These are phyloP conservation scores for Fusarium oligoseptatum DNA, from an alignment of 2,329 filamentous ascomycete species.

Conservation along the genomic window DNA sequence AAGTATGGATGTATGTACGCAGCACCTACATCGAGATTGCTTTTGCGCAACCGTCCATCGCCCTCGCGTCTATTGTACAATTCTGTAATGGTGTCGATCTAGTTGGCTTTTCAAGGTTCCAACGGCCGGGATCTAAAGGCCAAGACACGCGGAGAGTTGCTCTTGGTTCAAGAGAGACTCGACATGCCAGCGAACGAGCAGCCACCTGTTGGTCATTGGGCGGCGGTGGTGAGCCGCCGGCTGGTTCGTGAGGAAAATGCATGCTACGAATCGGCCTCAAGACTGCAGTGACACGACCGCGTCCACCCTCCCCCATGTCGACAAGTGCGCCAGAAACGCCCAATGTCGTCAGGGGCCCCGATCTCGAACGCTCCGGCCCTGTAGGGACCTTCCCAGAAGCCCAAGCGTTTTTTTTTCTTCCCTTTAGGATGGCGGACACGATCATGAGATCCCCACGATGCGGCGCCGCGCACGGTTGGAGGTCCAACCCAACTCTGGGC, in stretches of 20 bases:
- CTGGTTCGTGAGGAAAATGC: background rate
- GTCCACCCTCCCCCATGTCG: conserved; percentile 10
- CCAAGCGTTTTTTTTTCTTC: conserved; percentile 16
- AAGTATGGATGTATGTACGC: conserved; percentile 1
- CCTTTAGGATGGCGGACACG: conserved; percentile 17
- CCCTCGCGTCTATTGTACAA: conserved; percentile 4
- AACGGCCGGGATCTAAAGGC: conserved; percentile 38
- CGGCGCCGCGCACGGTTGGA: conserved; percentile 43
- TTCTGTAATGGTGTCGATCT: background rate
- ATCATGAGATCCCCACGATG: conserved; percentile 48
- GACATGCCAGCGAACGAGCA: conserved; percentile 26
- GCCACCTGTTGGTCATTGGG: conserved; percentile 24
- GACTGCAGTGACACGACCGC: conserved; percentile 20
- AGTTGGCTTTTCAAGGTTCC: conserved; percentile 24
- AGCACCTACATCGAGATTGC: conserved; percentile 2
- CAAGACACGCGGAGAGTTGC: conserved; percentile 1
- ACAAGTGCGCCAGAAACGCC: conserved; percentile 22
- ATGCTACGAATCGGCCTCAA: conserved; percentile 15
- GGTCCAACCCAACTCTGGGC: conserved; percentile 16
- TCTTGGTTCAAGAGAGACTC: conserved; percentile 22
- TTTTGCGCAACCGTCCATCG: conserved; percentile 21
- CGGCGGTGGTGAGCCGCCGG: conserved; percentile 7
- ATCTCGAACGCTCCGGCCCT: conserved; percentile 35
- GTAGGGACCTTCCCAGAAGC: conserved; percentile 32
- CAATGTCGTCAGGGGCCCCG: conserved; percentile 39